Evolutionary conservation across 225 moss, liverwort and hornwort genomes (phyloP).

Genomic region (Polytrichum commune): DNA sequence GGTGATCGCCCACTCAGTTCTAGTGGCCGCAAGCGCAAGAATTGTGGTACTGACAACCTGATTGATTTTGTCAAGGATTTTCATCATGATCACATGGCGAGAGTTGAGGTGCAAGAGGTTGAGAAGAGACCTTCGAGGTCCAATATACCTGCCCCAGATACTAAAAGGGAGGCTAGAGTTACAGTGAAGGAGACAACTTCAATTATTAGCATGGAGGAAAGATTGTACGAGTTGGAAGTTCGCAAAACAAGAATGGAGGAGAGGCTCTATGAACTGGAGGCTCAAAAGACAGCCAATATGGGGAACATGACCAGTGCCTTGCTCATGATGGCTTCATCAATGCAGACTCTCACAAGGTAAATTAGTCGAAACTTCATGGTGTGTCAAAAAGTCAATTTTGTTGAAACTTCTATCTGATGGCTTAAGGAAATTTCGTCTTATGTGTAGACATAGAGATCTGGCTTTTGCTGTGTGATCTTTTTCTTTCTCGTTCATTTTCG

Average conservation of each 20-base stretch:
- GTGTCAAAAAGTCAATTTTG: too few relatives aligned
- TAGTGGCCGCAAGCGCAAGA: neutral
- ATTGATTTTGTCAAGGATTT: constrained; percentile 11
- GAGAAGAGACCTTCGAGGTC: neutral
- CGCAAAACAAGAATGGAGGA: neutral
- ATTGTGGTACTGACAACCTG: neutral
- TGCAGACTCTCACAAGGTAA: neutral
- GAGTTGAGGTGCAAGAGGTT: neutral
- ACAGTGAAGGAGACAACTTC: neutral
- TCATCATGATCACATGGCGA: neutral
- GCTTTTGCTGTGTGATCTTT: too few relatives aligned
- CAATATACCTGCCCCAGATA: neutral
- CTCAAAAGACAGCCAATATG: neutral
- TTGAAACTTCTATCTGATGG: too few relatives aligned
- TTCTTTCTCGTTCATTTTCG: too few relatives aligned
- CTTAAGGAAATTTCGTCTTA: too few relatives aligned
- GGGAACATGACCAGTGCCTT: neutral
- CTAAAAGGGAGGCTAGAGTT: neutral
- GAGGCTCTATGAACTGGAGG: constrained; percentile 1
- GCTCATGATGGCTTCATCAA: constrained; percentile 2
- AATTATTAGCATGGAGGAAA: too few relatives aligned
- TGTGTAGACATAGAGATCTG: too few relatives aligned
- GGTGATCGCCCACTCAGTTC: neutral
- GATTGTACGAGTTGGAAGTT: too few relatives aligned
- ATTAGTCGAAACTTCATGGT: too few relatives aligned